Percentiles rank a stretch among this genome's conserved stretches.
Conservation (phyloP, 2,329 filamentous ascomycete species). For the Ascosphaera aggregata region DNA sequence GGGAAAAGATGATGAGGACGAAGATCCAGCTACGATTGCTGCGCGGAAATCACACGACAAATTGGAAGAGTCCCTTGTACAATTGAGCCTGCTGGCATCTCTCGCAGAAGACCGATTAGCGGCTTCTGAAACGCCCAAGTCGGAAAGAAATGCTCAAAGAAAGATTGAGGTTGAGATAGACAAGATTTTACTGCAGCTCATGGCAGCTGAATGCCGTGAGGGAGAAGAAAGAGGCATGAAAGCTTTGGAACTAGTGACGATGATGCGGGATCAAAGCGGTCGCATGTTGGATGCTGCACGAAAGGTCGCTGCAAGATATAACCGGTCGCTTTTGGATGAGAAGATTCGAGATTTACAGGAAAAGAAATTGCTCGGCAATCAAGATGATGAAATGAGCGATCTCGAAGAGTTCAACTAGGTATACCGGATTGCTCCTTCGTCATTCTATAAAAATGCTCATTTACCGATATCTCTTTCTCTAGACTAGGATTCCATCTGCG, state of each 20-base stretch:
- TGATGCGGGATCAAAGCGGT: conserved; percentile 67
- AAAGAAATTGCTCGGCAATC: conserved; percentile 36
- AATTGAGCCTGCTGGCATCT: conserved; percentile 45
- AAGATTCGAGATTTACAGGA: conserved; percentile 82
- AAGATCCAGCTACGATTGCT: conserved; percentile 17
- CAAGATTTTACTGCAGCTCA: conserved; percentile 68
- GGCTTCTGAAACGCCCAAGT: conserved; percentile 37
- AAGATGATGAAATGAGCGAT: conserved; percentile 13
- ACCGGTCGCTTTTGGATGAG: conserved; percentile 52
- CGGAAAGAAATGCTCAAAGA: conserved; percentile 43
- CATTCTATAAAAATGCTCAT: too few species aligned
- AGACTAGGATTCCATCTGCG: too few species aligned
- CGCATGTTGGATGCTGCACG: conserved; percentile 80
- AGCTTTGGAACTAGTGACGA: conserved; percentile 65
- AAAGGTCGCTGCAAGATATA: conserved; percentile 75
- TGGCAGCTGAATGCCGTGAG: conserved; percentile 75
- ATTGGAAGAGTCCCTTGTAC: conserved; percentile 63
- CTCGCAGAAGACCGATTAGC: conserved; percentile 55
- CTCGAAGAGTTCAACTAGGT: too few species aligned
- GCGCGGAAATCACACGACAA: conserved; percentile 28
- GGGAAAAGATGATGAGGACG: conserved; percentile 20
- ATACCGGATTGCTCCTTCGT: too few species aligned
- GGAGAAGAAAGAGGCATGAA: conserved; percentile 90
- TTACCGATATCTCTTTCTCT: too few species aligned
- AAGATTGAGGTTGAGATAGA: conserved; percentile 65